Conservation (phyloP, 2,329 filamentous ascomycete species). For the Epichloe amarillans region DNA sequence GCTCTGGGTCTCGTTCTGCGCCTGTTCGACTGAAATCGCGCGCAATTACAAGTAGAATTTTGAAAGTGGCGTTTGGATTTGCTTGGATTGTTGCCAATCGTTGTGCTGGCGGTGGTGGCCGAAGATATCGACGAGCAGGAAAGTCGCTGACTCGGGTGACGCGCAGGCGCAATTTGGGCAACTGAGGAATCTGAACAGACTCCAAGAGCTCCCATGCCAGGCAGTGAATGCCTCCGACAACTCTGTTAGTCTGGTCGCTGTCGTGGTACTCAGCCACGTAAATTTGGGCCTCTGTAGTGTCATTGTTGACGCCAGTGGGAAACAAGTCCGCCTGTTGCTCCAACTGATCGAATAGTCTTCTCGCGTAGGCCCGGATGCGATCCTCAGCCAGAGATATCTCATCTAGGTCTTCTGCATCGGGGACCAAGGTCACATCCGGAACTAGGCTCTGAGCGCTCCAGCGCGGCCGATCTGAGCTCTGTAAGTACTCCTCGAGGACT, state of each 20-base stretch:
- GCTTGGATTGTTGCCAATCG: slow-evolving; percentile 11
- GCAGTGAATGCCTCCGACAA: slow-evolving; percentile 12
- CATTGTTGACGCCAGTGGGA: background rate
- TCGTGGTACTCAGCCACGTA: slow-evolving; percentile 15
- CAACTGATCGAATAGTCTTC: slow-evolving; percentile 11
- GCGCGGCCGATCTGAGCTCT: slow-evolving; percentile 11
- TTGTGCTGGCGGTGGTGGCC: slow-evolving; percentile 2
- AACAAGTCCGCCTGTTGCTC: slow-evolving; percentile 7
- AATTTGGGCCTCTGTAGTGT: slow-evolving; percentile 10
- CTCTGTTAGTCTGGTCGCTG: slow-evolving; percentile 1
- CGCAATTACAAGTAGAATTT: slow-evolving; percentile 16
- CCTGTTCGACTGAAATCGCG: slow-evolving; percentile 15
- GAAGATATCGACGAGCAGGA: slow-evolving; percentile 3
- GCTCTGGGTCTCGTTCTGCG: slow-evolving; percentile 15
- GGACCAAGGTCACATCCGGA: slow-evolving; percentile 1
- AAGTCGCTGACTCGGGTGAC: slow-evolving; percentile 15
- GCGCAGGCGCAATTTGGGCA: slow-evolving; percentile 12
- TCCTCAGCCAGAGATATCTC: slow-evolving; percentile 9
- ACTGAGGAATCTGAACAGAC: slow-evolving; percentile 6
- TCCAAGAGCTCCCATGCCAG: slow-evolving; percentile 18
- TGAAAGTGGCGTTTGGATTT: slow-evolving; percentile 10
- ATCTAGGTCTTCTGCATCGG: slow-evolving; percentile 1
- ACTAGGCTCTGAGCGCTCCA: slow-evolving; percentile 10
- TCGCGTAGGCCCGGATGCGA: slow-evolving; percentile 11
- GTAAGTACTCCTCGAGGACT: slow-evolving; percentile 15